Evolutionary conservation across 2,329 filamentous ascomycete species (phyloP).

Genomic region (Aspergillus latus): DNA sequence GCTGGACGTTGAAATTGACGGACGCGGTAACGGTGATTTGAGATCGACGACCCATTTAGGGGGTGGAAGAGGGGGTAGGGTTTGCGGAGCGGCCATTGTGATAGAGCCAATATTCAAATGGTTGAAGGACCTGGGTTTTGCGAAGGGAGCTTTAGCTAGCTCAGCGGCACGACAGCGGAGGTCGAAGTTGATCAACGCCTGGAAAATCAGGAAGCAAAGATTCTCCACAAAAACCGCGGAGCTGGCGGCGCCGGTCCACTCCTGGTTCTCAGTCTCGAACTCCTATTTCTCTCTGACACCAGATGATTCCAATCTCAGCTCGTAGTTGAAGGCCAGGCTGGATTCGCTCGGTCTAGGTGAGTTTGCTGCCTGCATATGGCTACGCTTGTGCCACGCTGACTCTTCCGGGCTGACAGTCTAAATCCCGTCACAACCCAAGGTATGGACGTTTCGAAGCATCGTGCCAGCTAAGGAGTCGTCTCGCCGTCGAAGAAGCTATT

Average conservation of each 20-base stretch:
- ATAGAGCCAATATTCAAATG: not conserved
- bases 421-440: slow-evolving; percentile 13
- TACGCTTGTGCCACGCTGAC: slow-evolving; percentile 15
- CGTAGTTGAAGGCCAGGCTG: slow-evolving; percentile 4
- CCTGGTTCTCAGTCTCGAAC: slow-evolving; percentile 21
- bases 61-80: slow-evolving; percentile 46
- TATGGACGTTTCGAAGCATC: slow-evolving; percentile 25
- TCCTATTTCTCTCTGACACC: slow-evolving; percentile 8
- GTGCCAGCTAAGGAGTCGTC: slow-evolving; percentile 22
- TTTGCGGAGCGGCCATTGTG: slow-evolving; percentile 22
- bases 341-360: slow-evolving; percentile 2
- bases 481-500: slow-evolving; percentile 10
- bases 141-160: slow-evolving; percentile 12
- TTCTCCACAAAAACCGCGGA: slow-evolving; percentile 28
- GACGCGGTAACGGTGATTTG: slow-evolving; percentile 66
- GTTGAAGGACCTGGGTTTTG: not conserved
- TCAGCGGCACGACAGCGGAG: not conserved
- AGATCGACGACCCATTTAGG: slow-evolving; percentile 85
- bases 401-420: slow-evolving; percentile 1
- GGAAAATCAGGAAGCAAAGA: slow-evolving; percentile 21
- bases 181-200: slow-evolving; percentile 15
- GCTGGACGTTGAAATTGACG: slow-evolving; percentile 59
- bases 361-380: not conserved
- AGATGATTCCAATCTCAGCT: not conserved
- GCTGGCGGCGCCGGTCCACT: slow-evolving; percentile 25